Percentiles rank a stretch among this genome's conserved stretches.
Evolutionary conservation across 2,329 filamentous ascomycete genomes (phyloP).

Genomic region (Ascochyta viciae-villosae): DNA sequence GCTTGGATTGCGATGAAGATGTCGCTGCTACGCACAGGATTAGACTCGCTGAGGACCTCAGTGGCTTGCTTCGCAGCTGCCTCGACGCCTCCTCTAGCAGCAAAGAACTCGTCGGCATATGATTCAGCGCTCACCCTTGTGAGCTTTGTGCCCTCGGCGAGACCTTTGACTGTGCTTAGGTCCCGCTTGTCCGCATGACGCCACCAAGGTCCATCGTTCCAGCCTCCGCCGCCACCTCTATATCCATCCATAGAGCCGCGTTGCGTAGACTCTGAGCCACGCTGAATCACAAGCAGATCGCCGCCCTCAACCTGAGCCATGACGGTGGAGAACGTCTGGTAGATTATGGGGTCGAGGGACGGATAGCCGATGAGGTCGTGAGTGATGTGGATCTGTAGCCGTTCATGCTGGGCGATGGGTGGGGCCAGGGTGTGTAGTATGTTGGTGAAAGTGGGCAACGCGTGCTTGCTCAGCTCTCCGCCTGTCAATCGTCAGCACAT

Average conservation of each 20-base stretch:
- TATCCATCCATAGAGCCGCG: constrained; percentile 68
- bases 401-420: constrained; percentile 95
- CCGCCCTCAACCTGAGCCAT: constrained; percentile 99
- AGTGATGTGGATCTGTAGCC: constrained; percentile 94
- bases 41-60: constrained; percentile 79
- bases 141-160: constrained; percentile 88
- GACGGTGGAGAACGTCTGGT: constrained; percentile 89
- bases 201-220: constrained; percentile 98
- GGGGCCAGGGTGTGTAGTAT: constrained; percentile 94
- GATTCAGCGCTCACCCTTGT: constrained; percentile 87
- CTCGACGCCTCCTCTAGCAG: constrained; percentile 77
- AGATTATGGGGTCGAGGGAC: constrained; percentile 89
- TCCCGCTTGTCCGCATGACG: constrained; percentile 74
- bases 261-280: constrained; percentile 82
- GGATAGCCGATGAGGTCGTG: constrained; percentile 96
- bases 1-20: constrained; percentile 97
- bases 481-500: constrained; percentile 60
- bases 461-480: constrained; percentile 73
- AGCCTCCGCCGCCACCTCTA: constrained; percentile 68
- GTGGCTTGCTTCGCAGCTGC: constrained; percentile 80
- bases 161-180: constrained; percentile 78
- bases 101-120: constrained; percentile 86
- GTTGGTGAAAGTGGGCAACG: constrained; percentile 92
- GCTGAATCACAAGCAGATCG: constrained; percentile 91
- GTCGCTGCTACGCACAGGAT: constrained; percentile 90